Base-by-base conservation (phyloP, 306 rosid genomes). In the Senna siamea region DNA sequence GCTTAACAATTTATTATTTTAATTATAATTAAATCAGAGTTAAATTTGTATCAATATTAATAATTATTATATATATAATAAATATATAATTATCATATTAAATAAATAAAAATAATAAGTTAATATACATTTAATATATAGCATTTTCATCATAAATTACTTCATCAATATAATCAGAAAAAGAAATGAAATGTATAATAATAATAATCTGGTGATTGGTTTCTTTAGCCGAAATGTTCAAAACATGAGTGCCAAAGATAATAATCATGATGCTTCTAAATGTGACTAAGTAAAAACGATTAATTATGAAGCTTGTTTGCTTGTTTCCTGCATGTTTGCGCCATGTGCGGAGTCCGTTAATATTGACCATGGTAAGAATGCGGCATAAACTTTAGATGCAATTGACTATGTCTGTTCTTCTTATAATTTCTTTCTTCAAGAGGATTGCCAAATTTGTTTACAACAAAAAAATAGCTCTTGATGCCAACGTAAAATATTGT, bases 321-420 rank as follows among this genome's bases (percentile, higher is more conserved):
- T 62, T 62, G 47, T 61, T 61, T 14, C 28, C 23, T 34, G 67
- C 23, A 35, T 35, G 48, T 35, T 62, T n/a, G 28, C 68, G 6
- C 3, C 50, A 35, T 15, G 17, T 38, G 68, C 15, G 50, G 68
- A 28, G 50, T 38, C n/a, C 54, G 11, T 46, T 32, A 62, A 19
- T 37, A n/a, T 35, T 38, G 48, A 62, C 48, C 30, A 30, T 14
- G n/a, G 4, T 9, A 22, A 20, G 34, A 55, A 55, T 22, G 18
- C 9, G 32, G 13, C 9, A 11, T 22, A 55, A 55, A 12, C 61
- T 55, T 53, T 6, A 51, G 2, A 6, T 53, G 58, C 58, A 20
- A 4, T 9, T 22, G 34, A 20, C 5, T 1, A 5, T 20, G 60
- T 54, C 15, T 54, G 5, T 6, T 20, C 9, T 20, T 54, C 7